These are phyloP conservation scores for Neofusicoccum umdonicola DNA, from an alignment of 2,329 filamentous ascomycete genomes.

Conservation along the genomic window DNA sequence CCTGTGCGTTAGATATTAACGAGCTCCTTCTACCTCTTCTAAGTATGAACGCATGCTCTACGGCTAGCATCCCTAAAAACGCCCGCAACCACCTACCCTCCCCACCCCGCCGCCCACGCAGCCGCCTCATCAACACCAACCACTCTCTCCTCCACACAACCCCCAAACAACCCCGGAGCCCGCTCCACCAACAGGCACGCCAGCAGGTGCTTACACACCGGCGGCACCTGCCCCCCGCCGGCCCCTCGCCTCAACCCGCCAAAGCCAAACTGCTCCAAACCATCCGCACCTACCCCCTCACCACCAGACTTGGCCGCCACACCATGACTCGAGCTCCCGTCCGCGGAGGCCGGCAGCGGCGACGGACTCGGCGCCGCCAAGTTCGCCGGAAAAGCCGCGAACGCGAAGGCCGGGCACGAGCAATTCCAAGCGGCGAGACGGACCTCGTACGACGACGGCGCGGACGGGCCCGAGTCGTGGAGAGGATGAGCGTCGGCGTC, in stretches of 20 bases:
- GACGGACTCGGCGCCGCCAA: constrained; percentile 4
- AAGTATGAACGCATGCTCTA: too few relatives aligned
- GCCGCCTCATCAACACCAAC: constrained; percentile 67
- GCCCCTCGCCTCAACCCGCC: constrained; percentile 49
- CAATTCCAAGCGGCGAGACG: constrained; percentile 79
- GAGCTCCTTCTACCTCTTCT: too few relatives aligned
- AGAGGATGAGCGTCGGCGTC: neutral
- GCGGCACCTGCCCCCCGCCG: constrained; percentile 42
- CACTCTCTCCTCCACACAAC: constrained; percentile 54
- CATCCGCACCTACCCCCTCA: constrained; percentile 15
- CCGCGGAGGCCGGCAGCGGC: neutral
- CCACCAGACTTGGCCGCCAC: neutral
- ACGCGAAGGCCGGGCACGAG: constrained; percentile 79
- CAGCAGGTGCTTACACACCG: constrained; percentile 83
- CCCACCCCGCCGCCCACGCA: constrained; percentile 59
- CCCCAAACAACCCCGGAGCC: constrained; percentile 58
- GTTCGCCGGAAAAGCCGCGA: constrained; percentile 60
- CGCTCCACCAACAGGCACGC: constrained; percentile 74
- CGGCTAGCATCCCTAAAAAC: constrained; percentile 19
- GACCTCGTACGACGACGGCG: constrained; percentile 62
- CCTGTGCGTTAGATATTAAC: too few relatives aligned
- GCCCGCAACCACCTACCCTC: constrained; percentile 35
- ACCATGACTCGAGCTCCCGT: neutral
- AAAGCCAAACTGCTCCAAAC: constrained; percentile 36
- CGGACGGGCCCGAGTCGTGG: neutral